Evolutionary conservation across 1,139 yeast genomes (phyloP).

Genomic region (Candida pseudocylindracea): DNA sequence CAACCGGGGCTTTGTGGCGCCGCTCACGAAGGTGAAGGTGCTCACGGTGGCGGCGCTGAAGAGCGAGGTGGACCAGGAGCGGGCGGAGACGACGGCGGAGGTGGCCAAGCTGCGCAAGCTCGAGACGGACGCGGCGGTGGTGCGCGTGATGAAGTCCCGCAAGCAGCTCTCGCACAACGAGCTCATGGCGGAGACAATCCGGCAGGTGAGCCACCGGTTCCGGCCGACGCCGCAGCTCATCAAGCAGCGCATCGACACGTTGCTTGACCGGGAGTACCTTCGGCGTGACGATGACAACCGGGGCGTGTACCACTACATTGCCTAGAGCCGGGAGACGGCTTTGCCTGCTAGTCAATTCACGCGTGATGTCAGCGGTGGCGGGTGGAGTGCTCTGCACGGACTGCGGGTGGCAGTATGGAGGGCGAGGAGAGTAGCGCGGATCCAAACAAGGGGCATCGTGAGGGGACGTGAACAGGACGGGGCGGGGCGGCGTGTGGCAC

Average conservation of each 20-base stretch:
- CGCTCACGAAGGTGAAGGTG: slow-evolving; percentile 54
- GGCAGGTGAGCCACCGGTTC: slow-evolving; percentile 40
- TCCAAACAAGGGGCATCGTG: too few relatives aligned
- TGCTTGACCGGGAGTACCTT: slow-evolving; percentile 59
- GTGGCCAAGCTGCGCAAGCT: slow-evolving; percentile 23
- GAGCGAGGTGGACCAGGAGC: slow-evolving; percentile 11
- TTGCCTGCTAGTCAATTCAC: too few relatives aligned
- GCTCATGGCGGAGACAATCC: slow-evolving; percentile 41
- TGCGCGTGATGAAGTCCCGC: slow-evolving; percentile 67
- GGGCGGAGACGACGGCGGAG: slow-evolving; percentile 13
- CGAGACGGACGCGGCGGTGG: slow-evolving; percentile 75
- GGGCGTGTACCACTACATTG: slow-evolving; percentile 50
- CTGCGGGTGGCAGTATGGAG: too few relatives aligned
- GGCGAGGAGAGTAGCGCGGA: too few relatives aligned
- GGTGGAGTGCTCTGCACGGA: too few relatives aligned
- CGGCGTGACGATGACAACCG: slow-evolving; percentile 47
- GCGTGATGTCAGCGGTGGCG: too few relatives aligned
- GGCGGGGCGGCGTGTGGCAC: too few relatives aligned
- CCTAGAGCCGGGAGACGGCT: too few relatives aligned
- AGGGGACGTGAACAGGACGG: too few relatives aligned
- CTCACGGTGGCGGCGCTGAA: slow-evolving; percentile 38
- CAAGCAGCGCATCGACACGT: slow-evolving; percentile 57
- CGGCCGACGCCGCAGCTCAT: slow-evolving; percentile 45
- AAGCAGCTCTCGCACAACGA: slow-evolving; percentile 40
- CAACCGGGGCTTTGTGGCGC: slow-evolving; percentile 51